A percentile compares a stretch with the other conserved stretches of the same genome.
Conservation (phyloP, 768 basidiomycete species). For the Butyriboletus loyo region DNA sequence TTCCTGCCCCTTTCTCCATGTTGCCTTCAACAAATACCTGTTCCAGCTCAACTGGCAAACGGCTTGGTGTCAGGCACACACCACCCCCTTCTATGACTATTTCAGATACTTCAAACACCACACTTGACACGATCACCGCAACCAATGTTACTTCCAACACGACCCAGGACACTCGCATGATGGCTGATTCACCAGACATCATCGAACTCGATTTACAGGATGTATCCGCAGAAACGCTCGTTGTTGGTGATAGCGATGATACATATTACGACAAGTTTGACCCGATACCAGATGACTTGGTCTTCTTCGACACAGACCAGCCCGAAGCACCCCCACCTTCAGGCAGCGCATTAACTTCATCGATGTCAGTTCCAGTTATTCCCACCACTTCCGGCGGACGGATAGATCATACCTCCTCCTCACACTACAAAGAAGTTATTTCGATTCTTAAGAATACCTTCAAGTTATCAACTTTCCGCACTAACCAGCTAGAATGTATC, state of each 20-base stretch:
- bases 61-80: constrained; percentile 2
- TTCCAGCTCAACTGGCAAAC: not conserved
- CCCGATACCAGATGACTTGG: constrained; percentile 23
- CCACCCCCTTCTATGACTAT: constrained; percentile 15
- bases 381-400: constrained; percentile 4
- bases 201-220: constrained; percentile 23
- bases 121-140: constrained; percentile 1
- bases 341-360: constrained; percentile 9
- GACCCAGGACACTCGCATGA: constrained; percentile 1
- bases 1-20: constrained; percentile 1
- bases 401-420: constrained; percentile 32
- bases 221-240: constrained; percentile 14
- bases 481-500: constrained; percentile 86
- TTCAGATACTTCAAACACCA: constrained; percentile 16
- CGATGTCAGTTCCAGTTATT: not conserved
- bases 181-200: constrained; percentile 10
- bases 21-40: not conserved
- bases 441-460: constrained; percentile 45
- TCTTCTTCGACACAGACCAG: constrained; percentile 12
- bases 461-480: constrained; percentile 63
- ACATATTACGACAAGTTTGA: constrained; percentile 46
- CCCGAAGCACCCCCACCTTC: constrained; percentile 7
- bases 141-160: not conserved
- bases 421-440: constrained; percentile 31
- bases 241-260: constrained; percentile 41